Conservation (phyloP, 2,329 filamentous ascomycete species). For the Graphiopsis chlorocephala region DNA sequence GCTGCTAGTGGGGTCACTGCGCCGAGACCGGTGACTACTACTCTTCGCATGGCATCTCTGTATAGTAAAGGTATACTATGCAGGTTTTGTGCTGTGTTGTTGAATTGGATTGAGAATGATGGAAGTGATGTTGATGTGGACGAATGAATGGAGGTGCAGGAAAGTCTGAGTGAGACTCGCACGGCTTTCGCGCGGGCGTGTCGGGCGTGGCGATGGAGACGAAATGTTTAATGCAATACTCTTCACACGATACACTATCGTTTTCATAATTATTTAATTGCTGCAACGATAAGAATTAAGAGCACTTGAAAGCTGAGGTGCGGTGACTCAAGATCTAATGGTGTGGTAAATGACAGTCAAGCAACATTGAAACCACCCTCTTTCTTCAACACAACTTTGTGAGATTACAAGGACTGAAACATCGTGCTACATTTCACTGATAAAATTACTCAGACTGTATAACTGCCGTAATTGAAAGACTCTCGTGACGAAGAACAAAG, state of each 20-base stretch:
- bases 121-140: background rate
- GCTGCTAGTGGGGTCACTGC: slow-evolving; percentile 44
- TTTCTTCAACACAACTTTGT: background rate
- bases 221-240: background rate
- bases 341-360: background rate
- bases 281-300: no score
- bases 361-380: background rate
- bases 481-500: background rate
- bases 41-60: slow-evolving; percentile 47
- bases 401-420: background rate
- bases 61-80: slow-evolving; percentile 10
- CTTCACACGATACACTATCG: background rate
- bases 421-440: background rate
- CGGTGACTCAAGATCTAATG: background rate
- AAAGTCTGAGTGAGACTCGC: background rate
- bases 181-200: background rate
- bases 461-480: slow-evolving; percentile 11
- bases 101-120: background rate
- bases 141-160: background rate
- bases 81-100: background rate
- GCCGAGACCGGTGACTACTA: slow-evolving; percentile 50
- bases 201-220: background rate
- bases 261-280: background rate
- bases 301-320: no score
- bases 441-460: slow-evolving; percentile 10